A percentile compares a stretch with the other conserved stretches of the same genome.
phyloP scores from a whole-genome alignment of 2,329 filamentous ascomycete species.

The Blastomyces parvus region DNA sequence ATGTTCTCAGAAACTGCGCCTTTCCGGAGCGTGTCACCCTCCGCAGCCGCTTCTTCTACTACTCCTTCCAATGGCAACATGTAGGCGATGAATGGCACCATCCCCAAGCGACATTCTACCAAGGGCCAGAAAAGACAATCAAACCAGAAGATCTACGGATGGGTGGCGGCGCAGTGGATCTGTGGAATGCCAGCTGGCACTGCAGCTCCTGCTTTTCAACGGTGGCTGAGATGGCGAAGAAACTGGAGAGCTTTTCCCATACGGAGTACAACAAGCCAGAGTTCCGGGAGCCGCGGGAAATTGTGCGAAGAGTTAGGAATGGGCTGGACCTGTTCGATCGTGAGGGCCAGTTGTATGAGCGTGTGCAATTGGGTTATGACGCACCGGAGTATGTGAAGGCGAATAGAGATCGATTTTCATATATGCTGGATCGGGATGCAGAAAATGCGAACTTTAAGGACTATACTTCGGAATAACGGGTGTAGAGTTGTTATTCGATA shows the following conservation, averaged over 20 bases:
- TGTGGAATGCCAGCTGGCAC: conserved; percentile 50
- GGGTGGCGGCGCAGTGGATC: conserved; percentile 21
- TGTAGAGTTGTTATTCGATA: not conserved
- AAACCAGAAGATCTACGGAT: conserved; percentile 45
- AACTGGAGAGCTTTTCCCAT: conserved; percentile 50
- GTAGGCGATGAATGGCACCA: conserved; percentile 12
- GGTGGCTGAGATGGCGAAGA: conserved; percentile 46
- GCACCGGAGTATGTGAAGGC: not conserved
- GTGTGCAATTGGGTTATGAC: conserved; percentile 30
- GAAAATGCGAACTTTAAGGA: not conserved
- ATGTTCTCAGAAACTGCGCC: conserved; percentile 42
- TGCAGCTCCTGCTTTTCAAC: conserved; percentile 55
- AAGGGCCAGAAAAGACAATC: conserved; percentile 40
- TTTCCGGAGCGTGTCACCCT: conserved; percentile 48
- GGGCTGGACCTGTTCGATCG: conserved; percentile 50
- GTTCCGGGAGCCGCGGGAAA: conserved; percentile 41
- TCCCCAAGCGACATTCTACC: conserved; percentile 50
- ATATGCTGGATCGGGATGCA: not conserved
- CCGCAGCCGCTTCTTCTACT: conserved; percentile 47
- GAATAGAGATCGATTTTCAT: not conserved
- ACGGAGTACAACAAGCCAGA: conserved; percentile 42
- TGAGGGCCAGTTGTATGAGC: conserved; percentile 39
- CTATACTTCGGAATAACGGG: not conserved
- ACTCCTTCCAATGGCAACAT: conserved; percentile 48
- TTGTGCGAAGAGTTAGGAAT: conserved; percentile 43